phyloP scores from a whole-genome alignment of 1,139 yeast species.

The Magnusiomyces clavatus region DNA sequence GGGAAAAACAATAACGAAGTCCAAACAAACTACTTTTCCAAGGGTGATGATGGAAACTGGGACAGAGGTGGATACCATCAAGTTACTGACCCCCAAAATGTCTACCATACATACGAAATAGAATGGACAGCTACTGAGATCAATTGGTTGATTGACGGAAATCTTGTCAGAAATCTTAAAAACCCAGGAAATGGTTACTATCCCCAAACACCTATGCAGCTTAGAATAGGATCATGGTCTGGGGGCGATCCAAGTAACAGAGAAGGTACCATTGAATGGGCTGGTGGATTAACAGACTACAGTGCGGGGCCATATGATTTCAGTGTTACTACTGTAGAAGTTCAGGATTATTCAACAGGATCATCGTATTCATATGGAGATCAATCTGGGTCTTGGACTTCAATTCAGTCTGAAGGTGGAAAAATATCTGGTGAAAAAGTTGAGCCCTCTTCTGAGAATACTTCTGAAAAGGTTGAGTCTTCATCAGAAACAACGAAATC shows the following conservation, averaged over 20 bases:
- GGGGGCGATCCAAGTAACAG: slow-evolving; percentile 66
- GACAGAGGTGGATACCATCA: slow-evolving; percentile 70
- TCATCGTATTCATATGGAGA: slow-evolving; percentile 56
- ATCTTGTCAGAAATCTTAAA: slow-evolving; percentile 48
- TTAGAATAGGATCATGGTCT: slow-evolving; percentile 70
- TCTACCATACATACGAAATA: slow-evolving; percentile 67
- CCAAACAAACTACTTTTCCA: slow-evolving; percentile 75
- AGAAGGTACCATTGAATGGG: slow-evolving; percentile 73
- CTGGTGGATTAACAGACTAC: slow-evolving; percentile 71
- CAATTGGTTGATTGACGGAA: slow-evolving; percentile 58
- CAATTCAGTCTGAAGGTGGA: slow-evolving; percentile 61
- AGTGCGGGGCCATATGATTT: slow-evolving; percentile 59
- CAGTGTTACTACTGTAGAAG: slow-evolving; percentile 52
- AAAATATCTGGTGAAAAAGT: no score
- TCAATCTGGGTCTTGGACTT: slow-evolving; percentile 56
- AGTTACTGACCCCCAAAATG: slow-evolving; percentile 47
- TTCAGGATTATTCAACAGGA: slow-evolving; percentile 79
- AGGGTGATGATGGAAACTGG: slow-evolving; percentile 69
- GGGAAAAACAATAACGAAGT: slow-evolving; percentile 68
- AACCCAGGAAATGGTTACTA: slow-evolving; percentile 44
- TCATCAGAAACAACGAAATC: no score
- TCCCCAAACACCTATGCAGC: slow-evolving; percentile 73
- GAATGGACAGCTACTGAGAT: slow-evolving; percentile 68
- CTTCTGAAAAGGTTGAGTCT: neutral
- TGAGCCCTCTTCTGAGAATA: no score